A percentile compares a stretch with the other conserved stretches of the same genome.
Conservation (phyloP, 2,329 filamentous ascomycete genomes). For the Calonectria henricotiae region DNA sequence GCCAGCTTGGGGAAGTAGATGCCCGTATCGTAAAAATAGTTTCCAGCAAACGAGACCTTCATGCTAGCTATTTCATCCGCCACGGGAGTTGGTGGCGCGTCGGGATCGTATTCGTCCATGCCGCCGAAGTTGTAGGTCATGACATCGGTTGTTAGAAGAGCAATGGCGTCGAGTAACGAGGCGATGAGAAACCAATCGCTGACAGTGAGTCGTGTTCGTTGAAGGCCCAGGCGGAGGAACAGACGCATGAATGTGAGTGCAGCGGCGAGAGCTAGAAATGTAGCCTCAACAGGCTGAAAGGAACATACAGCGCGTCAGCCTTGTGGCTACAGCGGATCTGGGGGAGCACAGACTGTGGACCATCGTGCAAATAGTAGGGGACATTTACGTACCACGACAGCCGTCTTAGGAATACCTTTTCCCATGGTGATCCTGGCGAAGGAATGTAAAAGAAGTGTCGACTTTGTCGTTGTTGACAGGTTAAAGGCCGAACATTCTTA, state of each 20-base stretch:
- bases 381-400: slow-evolving; percentile 19
- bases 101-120: slow-evolving; percentile 51
- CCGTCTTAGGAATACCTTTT: slow-evolving; percentile 2
- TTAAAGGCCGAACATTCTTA: slow-evolving; percentile 4
- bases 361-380: neutral
- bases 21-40: slow-evolving; percentile 56
- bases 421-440: slow-evolving; percentile 7
- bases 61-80: slow-evolving; percentile 46
- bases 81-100: slow-evolving; percentile 31
- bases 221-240: slow-evolving; percentile 45
- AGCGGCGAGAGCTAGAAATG: slow-evolving; percentile 47
- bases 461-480: neutral
- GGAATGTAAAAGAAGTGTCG: neutral
- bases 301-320: slow-evolving; percentile 13
- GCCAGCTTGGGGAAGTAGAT: slow-evolving; percentile 54
- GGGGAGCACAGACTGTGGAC: slow-evolving; percentile 1
- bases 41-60: slow-evolving; percentile 54
- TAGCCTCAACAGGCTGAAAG: slow-evolving; percentile 53
- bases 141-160: slow-evolving; percentile 51
- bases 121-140: slow-evolving; percentile 52
- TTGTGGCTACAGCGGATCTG: neutral
- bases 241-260: slow-evolving; percentile 48
- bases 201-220: slow-evolving; percentile 52
- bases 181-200: slow-evolving; percentile 53
- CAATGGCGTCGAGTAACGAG: slow-evolving; percentile 50